Evolutionary conservation across 257 asterid genomes (phyloP).

Genomic region (Nicotiana obtusifolia): DNA sequence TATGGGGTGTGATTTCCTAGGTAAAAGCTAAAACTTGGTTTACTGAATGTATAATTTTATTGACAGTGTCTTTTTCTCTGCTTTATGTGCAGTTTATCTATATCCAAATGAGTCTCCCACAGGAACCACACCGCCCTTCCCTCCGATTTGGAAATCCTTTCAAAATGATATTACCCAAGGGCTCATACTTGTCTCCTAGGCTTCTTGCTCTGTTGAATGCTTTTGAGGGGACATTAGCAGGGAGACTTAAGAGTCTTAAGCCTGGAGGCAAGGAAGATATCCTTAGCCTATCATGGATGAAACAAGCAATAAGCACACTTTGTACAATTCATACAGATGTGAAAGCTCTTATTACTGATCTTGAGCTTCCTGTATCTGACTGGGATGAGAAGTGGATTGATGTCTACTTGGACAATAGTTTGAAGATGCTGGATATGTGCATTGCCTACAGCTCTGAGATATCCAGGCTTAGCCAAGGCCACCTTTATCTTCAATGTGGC

Average conservation of each 20-base stretch:
- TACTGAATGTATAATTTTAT: background rate
- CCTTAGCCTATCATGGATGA: conserved; percentile 70
- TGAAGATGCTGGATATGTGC: conserved; percentile 72
- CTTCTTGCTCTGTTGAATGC: conserved; percentile 51
- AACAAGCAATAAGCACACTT: conserved; percentile 48
- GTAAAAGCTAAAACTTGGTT: background rate
- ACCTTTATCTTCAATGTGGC: conserved; percentile 58
- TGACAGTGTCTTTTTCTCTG: background rate
- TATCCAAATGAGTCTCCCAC: conserved; percentile 58
- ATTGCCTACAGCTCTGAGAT: conserved; percentile 74
- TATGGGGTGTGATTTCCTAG: background rate
- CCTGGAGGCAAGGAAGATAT: conserved; percentile 56
- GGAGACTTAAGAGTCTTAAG: conserved; percentile 50
- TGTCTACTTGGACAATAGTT: conserved; percentile 68
- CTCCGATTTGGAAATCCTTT: conserved; percentile 80
- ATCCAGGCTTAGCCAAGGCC: conserved; percentile 67
- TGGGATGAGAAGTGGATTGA: conserved; percentile 94
- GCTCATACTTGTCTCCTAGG: conserved; percentile 54
- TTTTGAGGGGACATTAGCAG: conserved; percentile 61
- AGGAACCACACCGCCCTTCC: conserved; percentile 54
- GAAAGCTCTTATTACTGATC: conserved; percentile 56
- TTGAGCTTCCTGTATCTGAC: conserved; percentile 64
- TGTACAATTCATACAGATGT: conserved; percentile 65
- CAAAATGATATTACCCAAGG: conserved; percentile 56
- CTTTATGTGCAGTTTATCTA: conserved; percentile 31